A percentile compares a stretch with the other conserved stretches of the same genome.
Conservation (phyloP, 768 basidiomycete genomes). For the Pulveroboletus sp. region DNA sequence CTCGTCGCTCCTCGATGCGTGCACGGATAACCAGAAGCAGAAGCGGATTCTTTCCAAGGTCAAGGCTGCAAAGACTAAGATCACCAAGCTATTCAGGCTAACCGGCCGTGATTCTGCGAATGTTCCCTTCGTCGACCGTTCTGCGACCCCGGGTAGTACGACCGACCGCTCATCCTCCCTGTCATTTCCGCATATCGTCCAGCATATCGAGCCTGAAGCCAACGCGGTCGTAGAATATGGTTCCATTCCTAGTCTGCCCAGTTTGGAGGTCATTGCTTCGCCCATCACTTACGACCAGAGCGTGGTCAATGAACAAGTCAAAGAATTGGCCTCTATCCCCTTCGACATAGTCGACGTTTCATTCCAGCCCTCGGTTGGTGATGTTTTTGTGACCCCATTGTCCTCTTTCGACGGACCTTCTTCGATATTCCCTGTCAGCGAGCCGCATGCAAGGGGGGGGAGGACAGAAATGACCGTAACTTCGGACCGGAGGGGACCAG, state of each 20-base stretch:
- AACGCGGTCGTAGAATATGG: not conserved
- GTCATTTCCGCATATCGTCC: not conserved
- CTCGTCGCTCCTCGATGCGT: not conserved
- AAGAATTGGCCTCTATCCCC: not conserved
- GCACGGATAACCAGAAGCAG: constrained; percentile 3
- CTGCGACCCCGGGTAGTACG: not conserved
- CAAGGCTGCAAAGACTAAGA: constrained; percentile 10
- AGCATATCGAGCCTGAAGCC: not conserved
- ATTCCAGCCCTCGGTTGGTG: not conserved
- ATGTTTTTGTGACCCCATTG: not conserved
- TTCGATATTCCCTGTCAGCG: not conserved
- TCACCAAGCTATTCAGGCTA: constrained; percentile 17
- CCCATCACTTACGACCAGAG: not conserved
- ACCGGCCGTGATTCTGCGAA: not conserved
- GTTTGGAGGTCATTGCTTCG: not conserved
- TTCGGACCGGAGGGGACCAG: not conserved
- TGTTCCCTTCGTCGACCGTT: not conserved
- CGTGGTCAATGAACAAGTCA: not conserved
- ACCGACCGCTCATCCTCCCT: not conserved
- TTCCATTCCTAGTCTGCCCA: not conserved
- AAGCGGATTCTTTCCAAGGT: constrained; percentile 10
- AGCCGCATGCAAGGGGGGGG: constrained; percentile 5
- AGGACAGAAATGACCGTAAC: not conserved
- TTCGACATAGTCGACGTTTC: not conserved
- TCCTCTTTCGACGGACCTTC: not conserved